Percentiles rank a stretch among this genome's conserved stretches.
Evolutionary conservation across 2,329 filamentous ascomycete genomes (phyloP).

Genomic region (Emmonsiellopsis sp.): DNA sequence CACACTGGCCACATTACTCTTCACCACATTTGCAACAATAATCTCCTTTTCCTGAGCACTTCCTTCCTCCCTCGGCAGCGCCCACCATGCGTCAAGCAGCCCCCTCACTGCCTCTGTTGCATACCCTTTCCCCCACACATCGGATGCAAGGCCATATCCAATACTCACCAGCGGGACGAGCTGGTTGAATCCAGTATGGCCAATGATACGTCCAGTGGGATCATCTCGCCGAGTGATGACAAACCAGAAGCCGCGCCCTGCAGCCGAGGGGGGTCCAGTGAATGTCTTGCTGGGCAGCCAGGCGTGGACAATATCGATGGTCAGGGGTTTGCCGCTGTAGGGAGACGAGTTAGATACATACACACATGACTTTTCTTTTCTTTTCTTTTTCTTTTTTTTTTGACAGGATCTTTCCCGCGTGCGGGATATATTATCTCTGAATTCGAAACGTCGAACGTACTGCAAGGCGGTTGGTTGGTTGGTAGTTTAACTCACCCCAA

Average conservation of each 20-base stretch:
- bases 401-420: too few species aligned
- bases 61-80: constrained; percentile 1
- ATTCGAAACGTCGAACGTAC: too few species aligned
- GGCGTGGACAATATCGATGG: background rate
- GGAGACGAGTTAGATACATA: background rate
- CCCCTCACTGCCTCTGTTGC: constrained; percentile 7
- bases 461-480: too few species aligned
- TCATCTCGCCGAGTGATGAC: constrained; percentile 4
- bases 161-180: constrained; percentile 7
- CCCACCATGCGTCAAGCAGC: constrained; percentile 9
- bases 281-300: constrained; percentile 7
- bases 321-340: background rate
- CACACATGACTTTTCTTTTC: background rate
- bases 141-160: constrained; percentile 7
- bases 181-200: constrained; percentile 6
- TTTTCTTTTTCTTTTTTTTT: too few species aligned
- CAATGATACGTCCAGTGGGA: constrained; percentile 4
- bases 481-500: background rate
- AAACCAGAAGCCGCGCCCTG: constrained; percentile 3
- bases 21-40: constrained; percentile 6
- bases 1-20: constrained; percentile 6
- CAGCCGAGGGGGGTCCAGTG: constrained; percentile 2
- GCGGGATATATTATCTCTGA: too few species aligned
- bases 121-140: constrained; percentile 8
- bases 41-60: constrained; percentile 2